phyloP scores from a whole-genome alignment of 768 basidiomycete species.

The Suillus brevipes region DNA sequence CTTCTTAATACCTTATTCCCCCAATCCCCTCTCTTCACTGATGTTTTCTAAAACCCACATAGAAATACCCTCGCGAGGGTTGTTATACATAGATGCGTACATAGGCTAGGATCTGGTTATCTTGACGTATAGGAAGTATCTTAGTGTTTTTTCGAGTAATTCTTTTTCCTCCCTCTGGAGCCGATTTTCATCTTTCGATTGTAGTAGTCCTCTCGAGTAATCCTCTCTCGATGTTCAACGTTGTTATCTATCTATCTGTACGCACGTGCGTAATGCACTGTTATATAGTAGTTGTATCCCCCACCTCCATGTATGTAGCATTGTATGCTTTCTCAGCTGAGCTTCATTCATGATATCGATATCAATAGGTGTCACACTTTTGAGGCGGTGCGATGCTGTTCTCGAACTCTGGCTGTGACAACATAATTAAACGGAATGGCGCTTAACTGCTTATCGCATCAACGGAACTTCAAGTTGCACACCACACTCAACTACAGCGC shows the following conservation, averaged over 20 bases:
- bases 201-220: not conserved
- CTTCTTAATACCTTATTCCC: conserved; percentile 4
- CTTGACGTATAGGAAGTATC: conserved; percentile 20
- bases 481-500: not conserved
- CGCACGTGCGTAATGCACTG: conserved; percentile 4
- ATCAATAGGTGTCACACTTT: no score
- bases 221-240: not conserved
- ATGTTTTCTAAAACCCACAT: not conserved
- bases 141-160: conserved; percentile 3
- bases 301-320: not conserved
- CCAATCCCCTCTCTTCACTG: not conserved
- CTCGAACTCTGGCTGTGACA: no score
- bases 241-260: not conserved
- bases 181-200: not conserved
- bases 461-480: not conserved
- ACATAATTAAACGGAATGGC: no score
- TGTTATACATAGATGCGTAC: conserved; percentile 7
- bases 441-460: not conserved
- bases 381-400: not conserved
- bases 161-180: not conserved
- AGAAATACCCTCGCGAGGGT: not conserved
- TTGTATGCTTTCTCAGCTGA: not conserved
- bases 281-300: not conserved
- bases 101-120: conserved; percentile 23
- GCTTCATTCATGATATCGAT: no score